Conservation (phyloP, 805 yeast genomes). For the Saccharomycopsis capsularis region DNA sequence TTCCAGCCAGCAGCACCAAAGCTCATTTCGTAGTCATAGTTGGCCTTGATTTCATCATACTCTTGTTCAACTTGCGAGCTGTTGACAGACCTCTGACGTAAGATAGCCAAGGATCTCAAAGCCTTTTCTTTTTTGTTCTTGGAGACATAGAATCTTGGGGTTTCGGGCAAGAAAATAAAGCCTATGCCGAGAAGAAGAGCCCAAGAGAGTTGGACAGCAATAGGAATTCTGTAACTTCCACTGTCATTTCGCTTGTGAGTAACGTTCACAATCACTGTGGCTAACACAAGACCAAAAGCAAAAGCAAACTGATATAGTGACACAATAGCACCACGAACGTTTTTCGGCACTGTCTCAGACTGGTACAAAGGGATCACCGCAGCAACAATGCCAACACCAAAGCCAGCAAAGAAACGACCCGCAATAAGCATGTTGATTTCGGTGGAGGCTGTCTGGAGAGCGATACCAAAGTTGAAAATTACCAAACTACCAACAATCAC, state of each 20-base stretch:
- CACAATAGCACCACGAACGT: slow-evolving; percentile 73
- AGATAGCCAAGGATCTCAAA: slow-evolving; percentile 43
- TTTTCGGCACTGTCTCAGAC: slow-evolving; percentile 73
- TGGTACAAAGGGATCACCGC: slow-evolving; percentile 70
- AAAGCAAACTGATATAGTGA: slow-evolving; percentile 68
- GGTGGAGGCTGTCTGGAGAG: slow-evolving; percentile 41
- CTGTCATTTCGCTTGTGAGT: slow-evolving; percentile 45
- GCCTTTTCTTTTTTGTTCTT: slow-evolving; percentile 54
- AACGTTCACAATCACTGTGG: slow-evolving; percentile 65
- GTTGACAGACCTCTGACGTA: slow-evolving; percentile 43
- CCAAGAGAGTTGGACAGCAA: slow-evolving; percentile 67
- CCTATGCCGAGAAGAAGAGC: slow-evolving; percentile 56
- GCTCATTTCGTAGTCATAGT: slow-evolving; percentile 38
- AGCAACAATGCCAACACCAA: slow-evolving; percentile 69
- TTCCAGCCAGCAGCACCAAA: slow-evolving; percentile 22
- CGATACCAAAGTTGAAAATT: slow-evolving; percentile 47
- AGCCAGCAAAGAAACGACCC: slow-evolving; percentile 66
- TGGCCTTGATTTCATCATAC: slow-evolving; percentile 42
- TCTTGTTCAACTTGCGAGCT: slow-evolving; percentile 40
- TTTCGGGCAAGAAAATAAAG: slow-evolving; percentile 63
- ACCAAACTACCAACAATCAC: slow-evolving; percentile 37
- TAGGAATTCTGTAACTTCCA: slow-evolving; percentile 67
- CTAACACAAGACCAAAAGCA: slow-evolving; percentile 67
- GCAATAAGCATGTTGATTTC: slow-evolving; percentile 40
- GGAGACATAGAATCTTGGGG: slow-evolving; percentile 64